These are phyloP conservation scores for Aspergillus neotritici DNA, from an alignment of 2,329 filamentous ascomycete genomes.

Conservation along the genomic window DNA sequence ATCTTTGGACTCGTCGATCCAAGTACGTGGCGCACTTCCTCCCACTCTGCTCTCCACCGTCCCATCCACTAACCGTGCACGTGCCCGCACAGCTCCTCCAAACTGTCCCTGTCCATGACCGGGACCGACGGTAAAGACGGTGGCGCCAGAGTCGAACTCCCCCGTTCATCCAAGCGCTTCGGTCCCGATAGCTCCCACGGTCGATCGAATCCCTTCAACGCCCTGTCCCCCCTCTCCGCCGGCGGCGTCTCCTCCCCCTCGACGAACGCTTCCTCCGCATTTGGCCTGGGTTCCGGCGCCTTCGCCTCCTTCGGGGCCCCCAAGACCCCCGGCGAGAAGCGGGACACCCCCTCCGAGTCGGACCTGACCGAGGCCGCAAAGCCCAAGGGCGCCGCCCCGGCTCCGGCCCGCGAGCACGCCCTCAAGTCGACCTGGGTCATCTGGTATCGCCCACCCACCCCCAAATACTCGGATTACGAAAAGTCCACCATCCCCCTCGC, in stretches of 20 bases:
- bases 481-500: constrained; percentile 89
- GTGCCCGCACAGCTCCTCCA: constrained; percentile 60
- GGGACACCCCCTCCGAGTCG: constrained; percentile 47
- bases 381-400: constrained; percentile 37
- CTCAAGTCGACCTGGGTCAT: constrained; percentile 89
- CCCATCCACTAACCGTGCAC: constrained; percentile 18
- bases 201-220: constrained; percentile 70
- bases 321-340: constrained; percentile 69
- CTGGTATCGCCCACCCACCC: constrained; percentile 94
- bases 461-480: constrained; percentile 97
- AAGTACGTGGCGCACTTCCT: constrained; percentile 36
- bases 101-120: constrained; percentile 81
- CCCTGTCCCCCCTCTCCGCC: constrained; percentile 64
- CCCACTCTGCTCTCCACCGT: constrained; percentile 2
- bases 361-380: constrained; percentile 23
- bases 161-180: constrained; percentile 69
- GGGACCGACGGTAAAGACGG: constrained; percentile 50
- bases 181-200: constrained; percentile 68
- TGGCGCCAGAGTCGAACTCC: constrained; percentile 51
- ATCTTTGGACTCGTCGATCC: constrained; percentile 46
- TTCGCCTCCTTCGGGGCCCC: constrained; percentile 96
- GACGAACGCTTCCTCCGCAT: constrained; percentile 74
- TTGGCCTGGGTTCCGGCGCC: constrained; percentile 87
- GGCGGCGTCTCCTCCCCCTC: constrained; percentile 69
- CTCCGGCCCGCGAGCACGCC: constrained; percentile 45